phyloP scores from a whole-genome alignment of 2,329 filamentous ascomycete genomes.

The Cercospora sp. region DNA sequence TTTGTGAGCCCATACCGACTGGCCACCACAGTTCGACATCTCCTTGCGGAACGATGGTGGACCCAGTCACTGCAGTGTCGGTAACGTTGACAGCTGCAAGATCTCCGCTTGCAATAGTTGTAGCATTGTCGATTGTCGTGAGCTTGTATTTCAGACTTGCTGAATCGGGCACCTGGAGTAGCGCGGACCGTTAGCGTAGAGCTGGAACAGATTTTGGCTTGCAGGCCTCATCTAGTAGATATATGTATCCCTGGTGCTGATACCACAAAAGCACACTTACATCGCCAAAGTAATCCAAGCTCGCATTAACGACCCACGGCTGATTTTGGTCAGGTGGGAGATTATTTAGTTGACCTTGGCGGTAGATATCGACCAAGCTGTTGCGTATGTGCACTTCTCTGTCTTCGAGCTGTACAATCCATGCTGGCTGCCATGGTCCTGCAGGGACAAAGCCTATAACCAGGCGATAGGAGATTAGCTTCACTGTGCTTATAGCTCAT shows the following conservation, averaged over 20 bases:
- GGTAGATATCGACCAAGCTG: constrained; percentile 59
- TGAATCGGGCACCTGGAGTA: constrained; percentile 40
- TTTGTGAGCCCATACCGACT: constrained; percentile 56
- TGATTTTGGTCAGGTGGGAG: constrained; percentile 57
- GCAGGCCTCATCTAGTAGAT: neutral
- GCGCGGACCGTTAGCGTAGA: neutral
- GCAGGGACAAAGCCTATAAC: constrained; percentile 56
- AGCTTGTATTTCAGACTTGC: constrained; percentile 51
- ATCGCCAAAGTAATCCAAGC: constrained; percentile 57
- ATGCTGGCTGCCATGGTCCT: constrained; percentile 63
- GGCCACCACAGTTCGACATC: constrained; percentile 63
- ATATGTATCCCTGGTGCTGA: neutral
- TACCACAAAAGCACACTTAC: constrained; percentile 6
- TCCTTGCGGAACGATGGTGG: constrained; percentile 45
- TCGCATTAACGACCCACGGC: constrained; percentile 63
- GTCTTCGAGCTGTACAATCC: constrained; percentile 53
- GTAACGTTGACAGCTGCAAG: constrained; percentile 46
- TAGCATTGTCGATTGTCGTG: constrained; percentile 46
- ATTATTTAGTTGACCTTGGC: constrained; percentile 59
- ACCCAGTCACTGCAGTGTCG: constrained; percentile 52
- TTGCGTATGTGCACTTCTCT: constrained; percentile 53
- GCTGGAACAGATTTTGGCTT: neutral
- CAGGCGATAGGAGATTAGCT: neutral
- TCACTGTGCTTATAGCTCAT: no score
- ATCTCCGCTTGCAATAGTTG: constrained; percentile 41